A percentile compares a stretch with the other conserved stretches of the same genome.
Evolutionary conservation across 495 filamentous ascomycete species (phyloP).

Genomic region (Hypoxylon cercidicola): DNA sequence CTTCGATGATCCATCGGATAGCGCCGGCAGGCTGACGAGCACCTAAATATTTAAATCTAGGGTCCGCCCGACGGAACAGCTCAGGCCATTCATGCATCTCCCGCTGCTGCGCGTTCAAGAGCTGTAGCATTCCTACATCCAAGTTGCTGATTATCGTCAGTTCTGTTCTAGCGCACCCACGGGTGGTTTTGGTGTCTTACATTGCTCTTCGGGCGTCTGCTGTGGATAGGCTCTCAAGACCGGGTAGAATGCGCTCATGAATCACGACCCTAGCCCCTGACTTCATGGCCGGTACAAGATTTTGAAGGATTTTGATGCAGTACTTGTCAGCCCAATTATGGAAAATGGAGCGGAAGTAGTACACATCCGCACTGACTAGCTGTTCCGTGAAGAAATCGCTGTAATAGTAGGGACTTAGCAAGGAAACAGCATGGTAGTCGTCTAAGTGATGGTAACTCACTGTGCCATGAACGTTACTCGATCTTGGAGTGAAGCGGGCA

Average conservation of each 20-base stretch:
- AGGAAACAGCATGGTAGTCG: no score
- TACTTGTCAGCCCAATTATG: constrained; percentile 61
- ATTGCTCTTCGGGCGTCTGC: constrained; percentile 31
- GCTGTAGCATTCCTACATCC: constrained; percentile 39
- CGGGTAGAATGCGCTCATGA: constrained; percentile 53
- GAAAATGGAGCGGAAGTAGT: constrained; percentile 61
- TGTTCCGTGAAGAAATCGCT: constrained; percentile 60
- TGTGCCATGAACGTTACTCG: constrained; percentile 56
- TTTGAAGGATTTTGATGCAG: constrained; percentile 53
- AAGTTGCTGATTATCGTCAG: constrained; percentile 23
- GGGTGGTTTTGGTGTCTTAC: constrained; percentile 9
- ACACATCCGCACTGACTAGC: constrained; percentile 61
- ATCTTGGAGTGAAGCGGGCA: constrained; percentile 36
- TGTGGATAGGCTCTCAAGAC: constrained; percentile 27
- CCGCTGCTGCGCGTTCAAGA: constrained; percentile 36
- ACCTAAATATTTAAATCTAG: constrained; percentile 32
- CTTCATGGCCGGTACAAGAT: constrained; percentile 54
- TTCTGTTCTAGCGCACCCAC: not conserved
- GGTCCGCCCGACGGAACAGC: constrained; percentile 32
- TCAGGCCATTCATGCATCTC: constrained; percentile 41
- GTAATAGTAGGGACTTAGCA: not conserved
- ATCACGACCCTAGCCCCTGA: constrained; percentile 52
- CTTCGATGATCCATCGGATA: constrained; percentile 41
- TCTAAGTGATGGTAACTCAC: constrained; percentile 17
- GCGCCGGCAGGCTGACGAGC: constrained; percentile 23